Evolutionary conservation across 139 green algal genomes (phyloP).

Genomic region (Auxenochlorella pyrenoidosa): DNA sequence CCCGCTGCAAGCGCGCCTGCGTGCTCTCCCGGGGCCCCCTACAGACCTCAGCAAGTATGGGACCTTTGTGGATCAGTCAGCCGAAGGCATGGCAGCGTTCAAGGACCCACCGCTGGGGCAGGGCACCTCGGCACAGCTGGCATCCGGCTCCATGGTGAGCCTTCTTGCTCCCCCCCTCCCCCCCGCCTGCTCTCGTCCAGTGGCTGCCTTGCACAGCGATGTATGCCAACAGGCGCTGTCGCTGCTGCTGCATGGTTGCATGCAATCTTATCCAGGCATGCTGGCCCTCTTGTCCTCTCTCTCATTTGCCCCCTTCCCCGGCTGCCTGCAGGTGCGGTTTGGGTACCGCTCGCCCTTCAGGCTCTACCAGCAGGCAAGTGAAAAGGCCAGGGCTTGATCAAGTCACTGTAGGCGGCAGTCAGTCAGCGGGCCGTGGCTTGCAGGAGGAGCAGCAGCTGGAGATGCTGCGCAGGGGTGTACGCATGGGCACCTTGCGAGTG

Average conservation of each 20-base stretch:
- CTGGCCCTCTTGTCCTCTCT: neutral
- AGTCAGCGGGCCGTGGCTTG: too few species aligned
- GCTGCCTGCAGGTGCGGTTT: neutral
- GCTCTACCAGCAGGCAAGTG: neutral
- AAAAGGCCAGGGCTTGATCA: too few species aligned
- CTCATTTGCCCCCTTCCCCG: too few species aligned
- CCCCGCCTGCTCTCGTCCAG: too few species aligned
- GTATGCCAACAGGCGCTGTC: too few species aligned
- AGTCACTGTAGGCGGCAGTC: too few species aligned
- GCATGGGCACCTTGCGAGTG: too few species aligned
- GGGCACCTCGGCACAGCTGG: neutral
- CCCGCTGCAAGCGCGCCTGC: neutral
- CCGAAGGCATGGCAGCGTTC: neutral
- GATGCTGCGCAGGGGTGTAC: too few species aligned
- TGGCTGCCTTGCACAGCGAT: too few species aligned
- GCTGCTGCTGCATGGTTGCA: neutral
- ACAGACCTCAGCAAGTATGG: conserved; percentile 31
- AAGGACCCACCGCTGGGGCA: neutral
- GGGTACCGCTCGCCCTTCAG: conserved; percentile 9
- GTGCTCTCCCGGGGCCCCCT: neutral
- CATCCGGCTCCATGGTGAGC: neutral
- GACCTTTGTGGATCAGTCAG: neutral
- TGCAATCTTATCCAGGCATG: too few species aligned
- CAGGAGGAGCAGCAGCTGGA: neutral
- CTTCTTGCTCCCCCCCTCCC: too few species aligned